These are phyloP conservation scores for Rhizophagus prolifer DNA, from an alignment of 192 early-diverging fungal species.

Conservation along the genomic window DNA sequence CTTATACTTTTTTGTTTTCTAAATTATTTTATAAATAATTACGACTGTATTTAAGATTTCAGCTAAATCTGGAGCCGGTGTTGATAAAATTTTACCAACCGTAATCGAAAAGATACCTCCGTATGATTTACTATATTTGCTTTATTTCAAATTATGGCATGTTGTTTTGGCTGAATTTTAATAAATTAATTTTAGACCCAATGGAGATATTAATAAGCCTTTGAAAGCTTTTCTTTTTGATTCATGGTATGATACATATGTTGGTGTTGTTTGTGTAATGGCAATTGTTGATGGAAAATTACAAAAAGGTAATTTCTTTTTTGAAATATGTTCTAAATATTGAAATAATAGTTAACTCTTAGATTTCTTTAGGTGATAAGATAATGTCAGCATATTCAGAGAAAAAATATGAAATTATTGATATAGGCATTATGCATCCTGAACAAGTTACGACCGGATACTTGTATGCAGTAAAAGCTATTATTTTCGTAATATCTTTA, in stretches of 20 bases:
- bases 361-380: slow-evolving; percentile 59
- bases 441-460: slow-evolving; percentile 69
- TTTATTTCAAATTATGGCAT: not conserved
- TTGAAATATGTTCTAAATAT: not conserved
- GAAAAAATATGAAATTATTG: slow-evolving; percentile 81
- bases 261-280: slow-evolving; percentile 94
- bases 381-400: slow-evolving; percentile 79
- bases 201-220: slow-evolving; percentile 59
- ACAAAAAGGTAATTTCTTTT: slow-evolving; percentile 54
- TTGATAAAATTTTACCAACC: slow-evolving; percentile 69
- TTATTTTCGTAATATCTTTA: slow-evolving; percentile 1
- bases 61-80: slow-evolving; percentile 80
- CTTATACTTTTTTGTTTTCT: not conserved
- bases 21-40: not conserved
- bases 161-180: not conserved
- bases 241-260: slow-evolving; percentile 97
- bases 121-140: slow-evolving; percentile 29
- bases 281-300: slow-evolving; percentile 84
- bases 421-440: slow-evolving; percentile 95
- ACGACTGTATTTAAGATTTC: slow-evolving; percentile 60
- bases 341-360: not conserved
- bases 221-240: slow-evolving; percentile 94
- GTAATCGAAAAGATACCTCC: slow-evolving; percentile 81
- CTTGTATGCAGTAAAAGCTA: slow-evolving; percentile 38
- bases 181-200: slow-evolving; percentile 47